Base-by-base conservation (phyloP, 129 eudicot genomes). In the Chrysanthemum makinoi region DNA sequence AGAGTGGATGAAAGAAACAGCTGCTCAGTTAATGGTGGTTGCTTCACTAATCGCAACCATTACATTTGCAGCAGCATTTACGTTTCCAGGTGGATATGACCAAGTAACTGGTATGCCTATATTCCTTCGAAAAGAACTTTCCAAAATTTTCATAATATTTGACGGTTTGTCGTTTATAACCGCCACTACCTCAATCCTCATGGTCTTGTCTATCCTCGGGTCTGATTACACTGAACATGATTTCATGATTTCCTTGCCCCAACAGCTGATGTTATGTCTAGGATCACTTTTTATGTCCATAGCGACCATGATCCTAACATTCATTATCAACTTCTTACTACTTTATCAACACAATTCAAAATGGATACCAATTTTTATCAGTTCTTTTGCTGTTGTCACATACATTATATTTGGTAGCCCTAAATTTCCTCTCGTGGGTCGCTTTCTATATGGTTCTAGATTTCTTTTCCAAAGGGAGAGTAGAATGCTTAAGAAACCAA, bases 31-130 rank as follows among this genome's bases (percentile, higher is more conserved):
- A 43, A 69, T 70, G 69, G 66, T 77, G 30, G 75, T 70, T 26
- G 58, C 77, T 1, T 59, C 77, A 24, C 69, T 72, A 6, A 72
- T 72, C 22, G 77, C 77, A 35, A 77, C 81, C 7, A 70, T 77
- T 8, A 66, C 75, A 18, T 77, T 77, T 52, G 70, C 81, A 10
- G 76, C 76, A 7, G 72, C 68, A 4, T 55, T 77, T 57, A 77
- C 76, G 4, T 65, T 77, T 19, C 81, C 81, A 26, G 81, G 81
- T 61, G 81, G 81, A 6, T 70, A 52, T 18, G 56, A 77, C 63
- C 39, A 53, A 48, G 69, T 63, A 6, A 70, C 60, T 2, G 81
- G 81, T 2, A 59, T 59, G 12, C 81, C 81, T 0, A 26, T 63
- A 2, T 65, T 70, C 55, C 43, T 70, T n/a, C 35, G 22, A 62